Base-by-base conservation (phyloP, 805 yeast species). In the Saturnispora gosingensis region DNA sequence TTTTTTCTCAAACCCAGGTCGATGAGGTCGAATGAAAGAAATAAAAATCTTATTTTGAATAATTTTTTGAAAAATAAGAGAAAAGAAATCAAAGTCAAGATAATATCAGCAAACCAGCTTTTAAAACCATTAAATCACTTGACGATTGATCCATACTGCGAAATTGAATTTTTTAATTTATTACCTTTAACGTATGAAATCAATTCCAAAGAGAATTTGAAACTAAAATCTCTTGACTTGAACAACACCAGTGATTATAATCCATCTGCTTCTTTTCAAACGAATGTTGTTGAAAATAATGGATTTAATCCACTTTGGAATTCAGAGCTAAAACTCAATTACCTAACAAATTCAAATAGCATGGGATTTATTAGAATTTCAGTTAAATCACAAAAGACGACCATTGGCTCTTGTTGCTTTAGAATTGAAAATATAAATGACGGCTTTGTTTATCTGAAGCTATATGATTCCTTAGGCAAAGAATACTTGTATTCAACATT, bases 251-350 rank as follows among this genome's bases (percentile, higher is more conserved):
- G 34, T 13, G 40, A 36, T 36, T 13, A 40, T 6, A 24, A 27
- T 27, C 46, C 40, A 6, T n/a, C 15, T 18, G 27, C 35, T 28
- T 30, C 43, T 24, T 67, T 63, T 51, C 63, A 60, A 35, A 68
- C 78, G 0, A 53, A 62, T 2, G 52, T 58, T 1, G 75, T 84
- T 1, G 61, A 65, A 6, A 81, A 79, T 47, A 89, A 90, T 66
- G 97, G 97, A 0, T 88, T 87, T 67, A 88, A 86, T 61, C 97
- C 97, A 0, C 67, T 75, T 6, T 91, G 97, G 97, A 79, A 83
- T 55, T 73, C 76, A 47, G 64, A 61, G 4, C 74, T 82, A 54
- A 55, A 63, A n/a, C 74, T 83, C 2, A 59, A 59, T 0, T 57
- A 72, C 6, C 63, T 66, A 4, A 64, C 73, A 7, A 64, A 69